Evolutionary conservation across 352 stramenopile species (phyloP).

Genomic region (Halophytophthora polymorphica): DNA sequence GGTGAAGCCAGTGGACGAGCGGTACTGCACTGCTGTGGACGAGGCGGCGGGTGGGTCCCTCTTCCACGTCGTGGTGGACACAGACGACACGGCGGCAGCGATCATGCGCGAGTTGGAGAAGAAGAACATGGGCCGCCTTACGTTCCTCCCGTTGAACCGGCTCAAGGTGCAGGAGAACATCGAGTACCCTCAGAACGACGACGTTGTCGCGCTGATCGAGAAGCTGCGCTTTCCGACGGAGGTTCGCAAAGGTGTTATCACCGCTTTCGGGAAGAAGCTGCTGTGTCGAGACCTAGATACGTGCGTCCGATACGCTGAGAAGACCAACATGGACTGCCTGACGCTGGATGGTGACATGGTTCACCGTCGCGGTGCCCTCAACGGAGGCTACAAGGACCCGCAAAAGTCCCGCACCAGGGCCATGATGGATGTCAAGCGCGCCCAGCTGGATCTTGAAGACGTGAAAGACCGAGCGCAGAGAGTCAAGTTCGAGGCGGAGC

Average conservation of each 20-base stretch:
- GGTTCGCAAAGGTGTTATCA: conserved; percentile 91
- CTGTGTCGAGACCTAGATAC: conserved; percentile 94
- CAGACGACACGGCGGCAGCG: conserved; percentile 92
- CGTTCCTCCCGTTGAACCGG: conserved; percentile 95
- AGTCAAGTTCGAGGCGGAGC: conserved; percentile 84
- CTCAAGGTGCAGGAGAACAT: conserved; percentile 85
- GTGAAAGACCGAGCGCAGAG: conserved; percentile 76
- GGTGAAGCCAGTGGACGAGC: conserved; percentile 82
- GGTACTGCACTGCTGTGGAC: conserved; percentile 95
- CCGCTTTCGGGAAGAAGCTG: conserved; percentile 97
- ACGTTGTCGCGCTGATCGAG: conserved; percentile 80
- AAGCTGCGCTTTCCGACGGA: conserved; percentile 84
- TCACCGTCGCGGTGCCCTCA: conserved; percentile 94
- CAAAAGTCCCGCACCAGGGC: conserved; percentile 68
- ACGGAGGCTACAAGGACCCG: conserved; percentile 95
- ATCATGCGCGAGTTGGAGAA: conserved; percentile 95
- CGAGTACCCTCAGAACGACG: conserved; percentile 73
- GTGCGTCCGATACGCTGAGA: conserved; percentile 70
- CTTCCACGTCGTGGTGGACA: conserved; percentile 99
- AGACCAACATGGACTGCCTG: conserved; percentile 95
- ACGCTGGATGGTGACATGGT: conserved; percentile 98
- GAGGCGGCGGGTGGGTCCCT: conserved; percentile 94
- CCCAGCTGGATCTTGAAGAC: conserved; percentile 70
- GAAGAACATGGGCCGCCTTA: conserved; percentile 94
- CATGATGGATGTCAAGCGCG: conserved; percentile 82